Evolutionary conservation across 106 monocot species (phyloP), one percentile per base, ranked within the genome.

Genomic region (Phalaenopsis equestris): DNA sequence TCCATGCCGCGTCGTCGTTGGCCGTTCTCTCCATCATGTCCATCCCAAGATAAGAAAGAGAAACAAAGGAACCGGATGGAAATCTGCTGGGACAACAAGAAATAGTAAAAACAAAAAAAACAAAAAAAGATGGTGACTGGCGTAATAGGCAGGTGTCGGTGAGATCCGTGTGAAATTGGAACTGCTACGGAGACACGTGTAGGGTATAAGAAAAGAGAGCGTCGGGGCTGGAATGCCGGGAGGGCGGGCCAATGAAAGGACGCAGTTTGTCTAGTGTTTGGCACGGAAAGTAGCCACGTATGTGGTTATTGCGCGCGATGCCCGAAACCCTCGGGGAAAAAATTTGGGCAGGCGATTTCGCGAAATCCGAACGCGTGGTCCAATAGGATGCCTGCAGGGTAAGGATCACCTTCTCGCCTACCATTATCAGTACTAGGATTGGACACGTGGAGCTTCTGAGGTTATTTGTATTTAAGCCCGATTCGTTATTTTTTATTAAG

Each of bases 1-100:
- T 84, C 85, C 89, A 90, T 9, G 95, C 87, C 10, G 77, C 89
- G 73, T 81, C 92, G 23, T 85, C 80, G n/a, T 19, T 19, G 74
- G 81, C 38, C 56, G 81, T 81, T 75, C 84, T 83, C 42, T 78
- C 83, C 55, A 90, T 78, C 57, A 43, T 68, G 46, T 30, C 72
- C 41, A 36, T n/a, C 37, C 8, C 1, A 39, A 70, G 70, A 38
- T 38, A 36, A 68, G 37, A 36, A 68, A 11, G 37, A 37, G 39
- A 21, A 70, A 0, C 37, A 37, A 36, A 70, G 1, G 1, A 38
- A 0, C 0, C 12, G 1, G 39, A 10, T 14, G 39, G 37, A 4
- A 61, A 52, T 52, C 2, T 19, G n/a, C 61, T 61, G 8, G 3
- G 61, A n/a, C 6, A n/a, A n/a, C 4, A 18, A 14, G 52, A 52